Base-by-base conservation (phyloP, 2,329 filamentous ascomycete genomes). In the Calycina herbarum region DNA sequence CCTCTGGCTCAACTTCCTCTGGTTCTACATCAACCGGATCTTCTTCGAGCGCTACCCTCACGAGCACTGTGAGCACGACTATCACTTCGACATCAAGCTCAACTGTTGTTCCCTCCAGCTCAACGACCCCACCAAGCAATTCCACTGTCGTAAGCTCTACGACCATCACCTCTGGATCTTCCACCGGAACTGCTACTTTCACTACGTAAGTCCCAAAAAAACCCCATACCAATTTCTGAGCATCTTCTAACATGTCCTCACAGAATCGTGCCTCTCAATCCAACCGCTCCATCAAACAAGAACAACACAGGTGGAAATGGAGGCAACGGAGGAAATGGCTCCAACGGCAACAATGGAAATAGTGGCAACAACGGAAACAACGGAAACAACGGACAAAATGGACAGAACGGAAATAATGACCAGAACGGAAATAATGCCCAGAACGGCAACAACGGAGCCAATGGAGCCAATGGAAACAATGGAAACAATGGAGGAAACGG, bases 51-150 rank as follows among this genome's bases (percentile, higher is more conserved):
- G 38, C 45, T 29, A 33, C 8, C 20, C 31, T 13, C 45, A 61
- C 20, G 7, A 51, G 40, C n/a, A 6, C 59, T 40, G 17, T 38
- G 2, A 57, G 10, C 27, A 54, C 35, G 48, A 59, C 54, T 59
- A 54, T 8, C 20, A 38, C 54, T 10, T n/a, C 4, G n/a, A 31
- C n/a, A 17, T 33, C 33, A 38, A 59, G 10, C 11, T 48, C 24
- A 17, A 45, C 38, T 33, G 48, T 17, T 42, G 56, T 63, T 5
- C 51, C 51, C 45, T 51, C 54, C 5, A 45, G 48, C 17, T 56
- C 69, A 31, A 66, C 68, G 0, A 59, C 51, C 4, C 66, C 67
- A 61, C 66, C 68, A 20, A 62, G 64, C 33, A 67, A 38, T 64
- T 71, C 60, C 27, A 57, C 11, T 17, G 4, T 57, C 13, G 15